Evolutionary conservation across 768 basidiomycete species (phyloP).

Genomic region (Auricularia auricula-judae): DNA sequence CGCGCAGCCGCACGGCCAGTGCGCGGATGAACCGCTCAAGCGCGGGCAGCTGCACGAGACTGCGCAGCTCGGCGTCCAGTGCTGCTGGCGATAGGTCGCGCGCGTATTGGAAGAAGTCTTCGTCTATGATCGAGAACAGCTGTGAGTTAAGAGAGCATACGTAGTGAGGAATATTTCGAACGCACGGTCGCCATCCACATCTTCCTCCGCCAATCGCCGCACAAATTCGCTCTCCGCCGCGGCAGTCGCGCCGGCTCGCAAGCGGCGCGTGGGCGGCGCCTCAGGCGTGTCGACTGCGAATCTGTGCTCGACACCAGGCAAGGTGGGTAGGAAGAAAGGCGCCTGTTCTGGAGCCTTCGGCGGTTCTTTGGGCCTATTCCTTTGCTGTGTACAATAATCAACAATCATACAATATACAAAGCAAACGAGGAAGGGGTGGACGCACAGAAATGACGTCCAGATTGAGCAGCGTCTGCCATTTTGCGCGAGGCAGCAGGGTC

Average conservation of each 20-base stretch:
- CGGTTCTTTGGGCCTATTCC: conserved; percentile 93
- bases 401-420: not conserved
- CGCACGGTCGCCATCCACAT: conserved; percentile 59
- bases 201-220: conserved; percentile 47
- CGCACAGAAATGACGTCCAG: conserved; percentile 84
- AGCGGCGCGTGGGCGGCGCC: conserved; percentile 31
- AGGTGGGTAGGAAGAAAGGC: conserved; percentile 92
- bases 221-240: conserved; percentile 60
- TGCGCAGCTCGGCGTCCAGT: conserved; percentile 82
- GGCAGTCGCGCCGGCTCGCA: conserved; percentile 38
- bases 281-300: conserved; percentile 50
- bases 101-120: conserved; percentile 70
- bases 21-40: conserved; percentile 64
- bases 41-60: conserved; percentile 52
- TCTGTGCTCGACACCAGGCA: conserved; percentile 76
- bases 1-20: conserved; percentile 57
- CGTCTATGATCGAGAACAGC: conserved; percentile 35
- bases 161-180: conserved; percentile 2
- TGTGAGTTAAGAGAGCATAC: conserved; percentile 4
- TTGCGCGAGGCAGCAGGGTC: conserved; percentile 79
- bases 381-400: conserved; percentile 40
- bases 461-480: conserved; percentile 96
- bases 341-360: conserved; percentile 93
- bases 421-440: conserved; percentile 1
- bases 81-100: conserved; percentile 86